phyloP scores from a whole-genome alignment of 495 filamentous ascomycete genomes.

The Lophiotrema nucula region DNA sequence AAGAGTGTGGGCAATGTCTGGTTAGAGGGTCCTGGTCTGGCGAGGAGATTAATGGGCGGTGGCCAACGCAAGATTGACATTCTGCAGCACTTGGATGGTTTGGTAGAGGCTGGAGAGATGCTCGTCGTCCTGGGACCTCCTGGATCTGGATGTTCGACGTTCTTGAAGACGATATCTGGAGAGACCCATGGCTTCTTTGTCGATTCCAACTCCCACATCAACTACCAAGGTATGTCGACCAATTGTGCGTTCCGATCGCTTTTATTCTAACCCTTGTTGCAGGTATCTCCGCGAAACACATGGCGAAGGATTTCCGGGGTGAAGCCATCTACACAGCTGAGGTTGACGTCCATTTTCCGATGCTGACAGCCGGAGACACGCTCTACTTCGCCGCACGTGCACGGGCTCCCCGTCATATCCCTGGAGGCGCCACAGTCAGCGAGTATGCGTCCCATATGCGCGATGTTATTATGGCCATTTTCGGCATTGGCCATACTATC shows the following conservation, averaged over 20 bases:
- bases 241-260: background rate
- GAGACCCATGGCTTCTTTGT: constrained; percentile 57
- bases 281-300: constrained; percentile 43
- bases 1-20: constrained; percentile 44
- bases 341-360: constrained; percentile 46
- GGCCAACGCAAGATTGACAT: constrained; percentile 65
- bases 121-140: constrained; percentile 76
- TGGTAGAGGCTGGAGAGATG: constrained; percentile 76
- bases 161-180: constrained; percentile 70
- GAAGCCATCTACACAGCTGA: constrained; percentile 50
- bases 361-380: constrained; percentile 43
- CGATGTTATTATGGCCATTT: constrained; percentile 47
- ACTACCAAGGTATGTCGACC: constrained; percentile 41
- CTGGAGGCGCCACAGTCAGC: constrained; percentile 36
- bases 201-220: constrained; percentile 40
- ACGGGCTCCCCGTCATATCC: constrained; percentile 39
- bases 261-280: background rate
- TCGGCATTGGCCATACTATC: constrained; percentile 45
- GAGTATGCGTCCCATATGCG: constrained; percentile 41
- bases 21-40: constrained; percentile 37
- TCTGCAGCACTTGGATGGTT: constrained; percentile 67
- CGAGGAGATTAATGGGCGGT: constrained; percentile 44
- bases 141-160: constrained; percentile 67
- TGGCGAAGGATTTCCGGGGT: constrained; percentile 46
- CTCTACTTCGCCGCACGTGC: constrained; percentile 44